Base-by-base conservation (phyloP, 768 basidiomycete species). In the Termitomyces sp. region DNA sequence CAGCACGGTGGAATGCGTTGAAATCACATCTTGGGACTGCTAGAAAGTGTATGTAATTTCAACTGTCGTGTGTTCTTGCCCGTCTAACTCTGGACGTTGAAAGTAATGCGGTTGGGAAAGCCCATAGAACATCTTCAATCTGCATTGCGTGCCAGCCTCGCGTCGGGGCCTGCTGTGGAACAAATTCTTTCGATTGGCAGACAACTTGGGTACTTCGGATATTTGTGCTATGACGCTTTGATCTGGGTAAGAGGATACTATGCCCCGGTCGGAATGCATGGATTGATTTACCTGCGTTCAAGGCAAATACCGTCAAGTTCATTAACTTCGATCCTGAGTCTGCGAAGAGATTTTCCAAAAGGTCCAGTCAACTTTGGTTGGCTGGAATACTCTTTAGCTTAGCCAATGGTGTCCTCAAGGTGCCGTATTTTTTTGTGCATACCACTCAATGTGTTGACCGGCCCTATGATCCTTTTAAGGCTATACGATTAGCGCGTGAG, bases 41-140 rank as follows among this genome's bases (percentile, higher is more conserved):
- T 32, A 82, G 97, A 62, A 98, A 96, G 75, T 77, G 96, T 97
- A 67, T 29, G 52, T 53, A 83, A 71, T 27, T 34, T 37, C 17
- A 32, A 17, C 42, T 5, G 7, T 41, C n/a, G 45, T 14, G 11
- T 29, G 32, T 14, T 32, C 45, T 19, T 27, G 25, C 57, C 49
- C 60, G 12, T 51, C 53, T 59, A 51, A 53, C 43, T 35, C 40
- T 9, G 25, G 31, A 42, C 61, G 4, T 45, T 1, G n/a, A 34
- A 56, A 98, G 96, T 97, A 37, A 78, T 98, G 80, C 86, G 97
- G 16, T 77, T 99, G 53, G 93, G 94, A 63, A 96, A 98, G 72
- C 94, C 95, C 8, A 64, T 95, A 60, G 97, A 99, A 68, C 93
- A 97, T 73, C 77, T 95, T 6, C 96, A 98, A 69, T 85, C 92